These are phyloP conservation scores for Populus hybrid DNA, from an alignment of 441 rosid genomes.

Conservation along the genomic window DNA sequence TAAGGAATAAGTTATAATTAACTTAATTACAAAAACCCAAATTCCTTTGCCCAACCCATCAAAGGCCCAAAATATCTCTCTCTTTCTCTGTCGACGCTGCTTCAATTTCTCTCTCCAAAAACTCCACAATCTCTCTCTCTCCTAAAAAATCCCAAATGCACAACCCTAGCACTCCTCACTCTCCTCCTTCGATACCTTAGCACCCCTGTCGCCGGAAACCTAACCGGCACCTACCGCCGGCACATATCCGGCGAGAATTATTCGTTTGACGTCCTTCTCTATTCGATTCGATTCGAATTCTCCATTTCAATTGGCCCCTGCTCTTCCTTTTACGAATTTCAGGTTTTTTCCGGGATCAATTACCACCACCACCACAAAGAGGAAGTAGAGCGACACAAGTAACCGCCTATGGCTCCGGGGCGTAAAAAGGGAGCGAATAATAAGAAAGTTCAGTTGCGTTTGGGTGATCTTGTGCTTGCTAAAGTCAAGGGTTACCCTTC, in stretches of 20 bases:
- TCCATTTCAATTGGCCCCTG: neutral
- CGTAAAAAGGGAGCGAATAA: slow-evolving; percentile 90
- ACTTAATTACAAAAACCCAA: neutral
- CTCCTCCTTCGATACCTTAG: slow-evolving; percentile 26
- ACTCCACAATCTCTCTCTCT: neutral
- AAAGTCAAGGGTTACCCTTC: slow-evolving; percentile 97
- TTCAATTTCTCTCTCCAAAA: neutral
- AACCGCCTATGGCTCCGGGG: slow-evolving; percentile 85
- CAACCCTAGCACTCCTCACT: slow-evolving; percentile 2
- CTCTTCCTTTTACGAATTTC: slow-evolving; percentile 8
- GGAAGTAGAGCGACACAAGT: neutral
- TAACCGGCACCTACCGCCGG: slow-evolving; percentile 27
- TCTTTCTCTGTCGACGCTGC: slow-evolving; percentile 1
- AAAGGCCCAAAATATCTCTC: neutral
- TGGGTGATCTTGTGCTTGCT: slow-evolving; percentile 98
- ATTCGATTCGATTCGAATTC: slow-evolving; percentile 3
- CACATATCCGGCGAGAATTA: slow-evolving; percentile 28
- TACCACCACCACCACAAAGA: neutral
- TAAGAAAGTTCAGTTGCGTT: slow-evolving; percentile 59
- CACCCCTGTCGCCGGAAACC: slow-evolving; percentile 32
- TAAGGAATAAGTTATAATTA: neutral
- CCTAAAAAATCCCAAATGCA: neutral
- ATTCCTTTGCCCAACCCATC: neutral
- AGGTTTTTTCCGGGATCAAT: slow-evolving; percentile 20
- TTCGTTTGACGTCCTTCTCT: neutral